A percentile compares a stretch with the other conserved stretches of the same genome.
These are phyloP conservation scores for Pleurotus salmoneostramineus DNA, from an alignment of 768 basidiomycete genomes.

Conservation along the genomic window DNA sequence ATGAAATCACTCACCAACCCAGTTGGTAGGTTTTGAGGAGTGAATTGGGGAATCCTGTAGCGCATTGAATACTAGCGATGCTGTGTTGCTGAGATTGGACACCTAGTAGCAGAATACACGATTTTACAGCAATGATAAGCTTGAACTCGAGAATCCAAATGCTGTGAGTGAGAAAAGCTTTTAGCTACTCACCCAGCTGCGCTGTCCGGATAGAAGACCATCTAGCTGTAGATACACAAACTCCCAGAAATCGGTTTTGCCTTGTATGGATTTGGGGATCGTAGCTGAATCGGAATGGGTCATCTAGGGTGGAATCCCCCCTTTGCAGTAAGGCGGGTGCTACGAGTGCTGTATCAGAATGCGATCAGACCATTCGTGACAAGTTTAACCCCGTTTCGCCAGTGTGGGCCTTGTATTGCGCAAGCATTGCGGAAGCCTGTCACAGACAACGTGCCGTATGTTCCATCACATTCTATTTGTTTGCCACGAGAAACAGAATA, in stretches of 20 bases:
- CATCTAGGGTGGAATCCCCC: conserved; percentile 39
- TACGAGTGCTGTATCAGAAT: not conserved
- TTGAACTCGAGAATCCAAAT: not conserved
- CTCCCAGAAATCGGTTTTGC: conserved; percentile 78
- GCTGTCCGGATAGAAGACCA: conserved; percentile 59
- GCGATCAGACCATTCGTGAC: too few relatives aligned
- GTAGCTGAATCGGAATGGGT: conserved; percentile 80
- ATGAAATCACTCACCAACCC: conserved; percentile 72
- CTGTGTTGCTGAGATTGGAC: conserved; percentile 83
- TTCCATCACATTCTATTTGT: not conserved
- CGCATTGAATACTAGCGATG: conserved; percentile 76
- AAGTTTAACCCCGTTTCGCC: too few relatives aligned
- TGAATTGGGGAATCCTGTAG: conserved; percentile 61
- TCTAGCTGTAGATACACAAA: conserved; percentile 67
- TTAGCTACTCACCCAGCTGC: conserved; percentile 63
- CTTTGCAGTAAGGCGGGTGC: not conserved
- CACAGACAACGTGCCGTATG: not conserved
- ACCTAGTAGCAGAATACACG: conserved; percentile 40
- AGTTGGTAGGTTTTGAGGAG: conserved; percentile 81
- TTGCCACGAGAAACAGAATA: not conserved
- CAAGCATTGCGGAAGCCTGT: not conserved
- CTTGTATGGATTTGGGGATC: conserved; percentile 63
- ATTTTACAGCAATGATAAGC: not conserved
- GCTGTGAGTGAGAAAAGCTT: not conserved
- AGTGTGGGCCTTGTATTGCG: too few relatives aligned